phyloP scores from a whole-genome alignment of 2,329 filamentous ascomycete species.

The Nothopassalora personata region DNA sequence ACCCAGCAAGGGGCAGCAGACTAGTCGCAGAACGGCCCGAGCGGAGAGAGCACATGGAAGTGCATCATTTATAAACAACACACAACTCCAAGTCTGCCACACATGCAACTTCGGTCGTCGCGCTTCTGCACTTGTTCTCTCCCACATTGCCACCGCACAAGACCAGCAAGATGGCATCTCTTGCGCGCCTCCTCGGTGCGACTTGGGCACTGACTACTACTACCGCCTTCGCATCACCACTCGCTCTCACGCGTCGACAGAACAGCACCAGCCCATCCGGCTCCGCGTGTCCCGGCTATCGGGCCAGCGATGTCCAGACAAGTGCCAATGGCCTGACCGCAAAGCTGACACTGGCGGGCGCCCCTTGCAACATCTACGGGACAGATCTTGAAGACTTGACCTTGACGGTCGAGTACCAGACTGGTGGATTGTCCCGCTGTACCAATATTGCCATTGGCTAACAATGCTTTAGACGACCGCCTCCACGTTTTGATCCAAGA shows the following conservation, averaged over 20 bases:
- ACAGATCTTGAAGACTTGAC: conserved; percentile 53
- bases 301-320: conserved; percentile 54
- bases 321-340: conserved; percentile 58
- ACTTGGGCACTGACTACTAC: conserved; percentile 12
- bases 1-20: conserved; percentile 4
- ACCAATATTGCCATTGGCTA: not conserved
- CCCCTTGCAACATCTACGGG: conserved; percentile 58
- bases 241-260: conserved; percentile 16
- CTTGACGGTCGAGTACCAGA: conserved; percentile 58
- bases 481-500: conserved; percentile 73
- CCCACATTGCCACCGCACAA: not conserved
- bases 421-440: conserved; percentile 38
- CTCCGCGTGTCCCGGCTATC: conserved; percentile 60
- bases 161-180: conserved; percentile 14
- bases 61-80: not conserved
- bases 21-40: not conserved
- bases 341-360: conserved; percentile 62
- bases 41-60: not conserved
- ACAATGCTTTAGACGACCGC: conserved; percentile 38
- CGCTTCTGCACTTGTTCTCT: not conserved
- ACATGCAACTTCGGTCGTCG: not conserved
- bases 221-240: conserved; percentile 16
- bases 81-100: not conserved
- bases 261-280: conserved; percentile 13
- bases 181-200: conserved; percentile 12